phyloP scores from a whole-genome alignment of 2,329 filamentous ascomycete genomes.

The Delphinella strobiligena region DNA sequence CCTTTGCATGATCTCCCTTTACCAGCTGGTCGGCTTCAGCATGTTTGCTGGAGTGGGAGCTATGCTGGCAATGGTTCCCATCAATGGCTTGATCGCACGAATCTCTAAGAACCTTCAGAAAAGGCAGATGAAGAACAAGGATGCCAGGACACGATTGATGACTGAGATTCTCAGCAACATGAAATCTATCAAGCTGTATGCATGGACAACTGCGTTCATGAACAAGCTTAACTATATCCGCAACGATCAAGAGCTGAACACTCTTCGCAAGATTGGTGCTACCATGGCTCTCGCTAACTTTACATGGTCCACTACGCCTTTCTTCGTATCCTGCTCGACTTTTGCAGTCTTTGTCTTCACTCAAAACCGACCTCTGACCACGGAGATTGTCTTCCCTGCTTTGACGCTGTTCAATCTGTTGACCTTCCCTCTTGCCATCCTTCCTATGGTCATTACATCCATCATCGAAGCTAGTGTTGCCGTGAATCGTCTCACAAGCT shows the following conservation, averaged over 20 bases:
- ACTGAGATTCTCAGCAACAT: conserved; percentile 99
- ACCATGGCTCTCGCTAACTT: conserved; percentile 93
- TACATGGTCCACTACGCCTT: conserved; percentile 94
- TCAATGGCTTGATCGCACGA: conserved; percentile 84
- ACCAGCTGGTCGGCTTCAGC: conserved; percentile 85
- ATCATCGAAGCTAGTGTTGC: conserved; percentile 95
- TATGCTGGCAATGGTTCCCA: conserved; percentile 95
- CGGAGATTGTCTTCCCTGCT: conserved; percentile 91
- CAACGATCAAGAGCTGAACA: conserved; percentile 92
- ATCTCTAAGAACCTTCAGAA: conserved; percentile 94
- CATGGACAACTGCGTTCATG: conserved; percentile 95
- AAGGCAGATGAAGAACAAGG: conserved; percentile 98
- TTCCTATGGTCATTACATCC: conserved; percentile 96
- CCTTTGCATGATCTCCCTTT: conserved; percentile 90
- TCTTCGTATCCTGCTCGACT: conserved; percentile 92
- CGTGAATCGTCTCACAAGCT: conserved; percentile 71
- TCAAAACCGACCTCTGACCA: conserved; percentile 67
- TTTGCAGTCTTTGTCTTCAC: conserved; percentile 91
- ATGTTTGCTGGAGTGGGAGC: conserved; percentile 92
- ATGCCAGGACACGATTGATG: conserved; percentile 81
- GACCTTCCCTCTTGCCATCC: conserved; percentile 82
- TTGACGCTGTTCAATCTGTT: conserved; percentile 88
- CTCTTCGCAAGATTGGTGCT: conserved; percentile 88
- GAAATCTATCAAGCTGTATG: conserved; percentile 97
- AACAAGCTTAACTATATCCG: conserved; percentile 91